phyloP scores from a whole-genome alignment of 257 asterid genomes.

The Solanum neorickii region DNA sequence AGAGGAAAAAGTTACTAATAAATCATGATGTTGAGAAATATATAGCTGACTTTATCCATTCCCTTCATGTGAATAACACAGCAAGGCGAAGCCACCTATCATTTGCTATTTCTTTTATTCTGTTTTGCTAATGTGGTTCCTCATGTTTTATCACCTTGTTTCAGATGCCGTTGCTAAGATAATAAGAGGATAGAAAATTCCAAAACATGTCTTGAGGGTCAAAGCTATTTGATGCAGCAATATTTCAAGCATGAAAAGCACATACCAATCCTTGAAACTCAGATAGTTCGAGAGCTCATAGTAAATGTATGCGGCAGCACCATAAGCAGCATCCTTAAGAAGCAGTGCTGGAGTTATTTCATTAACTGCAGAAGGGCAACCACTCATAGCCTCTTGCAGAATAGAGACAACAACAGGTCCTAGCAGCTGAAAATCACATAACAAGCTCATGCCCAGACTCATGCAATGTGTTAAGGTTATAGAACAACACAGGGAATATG shows the following conservation, averaged over 20 bases:
- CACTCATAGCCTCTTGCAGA: conserved; percentile 94
- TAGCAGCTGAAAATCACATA: conserved; percentile 44
- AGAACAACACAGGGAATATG: conserved; percentile 1
- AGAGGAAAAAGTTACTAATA: background rate
- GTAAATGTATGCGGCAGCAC: conserved; percentile 94
- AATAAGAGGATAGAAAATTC: background rate
- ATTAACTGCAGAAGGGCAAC: conserved; percentile 69
- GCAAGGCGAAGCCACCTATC: background rate
- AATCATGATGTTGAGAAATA: background rate
- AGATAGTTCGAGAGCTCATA: conserved; percentile 95
- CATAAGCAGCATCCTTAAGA: conserved; percentile 97
- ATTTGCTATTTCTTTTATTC: background rate
- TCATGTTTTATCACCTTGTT: background rate
- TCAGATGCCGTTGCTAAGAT: background rate
- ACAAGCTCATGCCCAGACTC: background rate
- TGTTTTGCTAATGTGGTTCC: background rate
- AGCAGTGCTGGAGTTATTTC: conserved; percentile 79
- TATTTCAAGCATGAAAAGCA: background rate
- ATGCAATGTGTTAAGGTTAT: background rate
- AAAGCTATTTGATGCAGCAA: background rate
- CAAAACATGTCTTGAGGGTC: background rate
- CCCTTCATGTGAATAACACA: background rate
- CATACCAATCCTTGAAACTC: conserved; percentile 89
- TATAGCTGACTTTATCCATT: background rate
- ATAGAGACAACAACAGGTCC: conserved; percentile 97